These are phyloP conservation scores for Lactarius sanguifluus DNA, from an alignment of 768 basidiomycete species.

Conservation along the genomic window DNA sequence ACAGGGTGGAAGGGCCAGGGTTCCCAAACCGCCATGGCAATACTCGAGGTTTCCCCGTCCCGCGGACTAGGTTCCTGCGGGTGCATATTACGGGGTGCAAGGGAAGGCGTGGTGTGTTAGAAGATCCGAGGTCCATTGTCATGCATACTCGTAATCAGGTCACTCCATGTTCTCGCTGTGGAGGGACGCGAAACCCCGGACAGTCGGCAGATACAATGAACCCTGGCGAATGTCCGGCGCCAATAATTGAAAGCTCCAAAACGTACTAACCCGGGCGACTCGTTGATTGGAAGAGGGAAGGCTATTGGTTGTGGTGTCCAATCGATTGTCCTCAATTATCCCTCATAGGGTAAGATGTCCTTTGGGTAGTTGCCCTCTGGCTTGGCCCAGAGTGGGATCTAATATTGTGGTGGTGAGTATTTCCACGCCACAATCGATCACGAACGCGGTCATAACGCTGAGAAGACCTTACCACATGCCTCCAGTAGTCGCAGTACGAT, in stretches of 20 bases:
- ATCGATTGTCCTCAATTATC: slow-evolving; percentile 19
- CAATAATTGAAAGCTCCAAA: slow-evolving; percentile 6
- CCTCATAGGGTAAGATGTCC: not conserved
- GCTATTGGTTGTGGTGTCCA: not conserved
- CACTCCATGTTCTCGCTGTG: not conserved
- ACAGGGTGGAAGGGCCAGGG: slow-evolving; percentile 3
- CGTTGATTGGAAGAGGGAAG: slow-evolving; percentile 21
- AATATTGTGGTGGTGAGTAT: not conserved
- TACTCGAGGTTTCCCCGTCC: slow-evolving; percentile 22
- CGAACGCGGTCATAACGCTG: not conserved
- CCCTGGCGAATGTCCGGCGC: slow-evolving; percentile 15
- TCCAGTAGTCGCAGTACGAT: slow-evolving; percentile 8
- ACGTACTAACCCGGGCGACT: slow-evolving; percentile 8
- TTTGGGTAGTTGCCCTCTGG: slow-evolving; percentile 5
- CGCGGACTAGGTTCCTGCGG: slow-evolving; percentile 21
- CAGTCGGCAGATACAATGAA: slow-evolving; percentile 9
- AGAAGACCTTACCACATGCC: slow-evolving; percentile 5
- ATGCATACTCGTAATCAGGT: not conserved
- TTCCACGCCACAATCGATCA: slow-evolving; percentile 27
- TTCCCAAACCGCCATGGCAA: slow-evolving; percentile 6
- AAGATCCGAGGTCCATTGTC: not conserved
- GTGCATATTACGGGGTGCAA: slow-evolving; percentile 5
- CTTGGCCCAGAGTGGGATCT: not conserved
- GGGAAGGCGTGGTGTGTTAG: slow-evolving; percentile 5
- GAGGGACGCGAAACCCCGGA: not conserved